Base-by-base conservation (phyloP, 306 rosid species). In the Vigna nakashimae region DNA sequence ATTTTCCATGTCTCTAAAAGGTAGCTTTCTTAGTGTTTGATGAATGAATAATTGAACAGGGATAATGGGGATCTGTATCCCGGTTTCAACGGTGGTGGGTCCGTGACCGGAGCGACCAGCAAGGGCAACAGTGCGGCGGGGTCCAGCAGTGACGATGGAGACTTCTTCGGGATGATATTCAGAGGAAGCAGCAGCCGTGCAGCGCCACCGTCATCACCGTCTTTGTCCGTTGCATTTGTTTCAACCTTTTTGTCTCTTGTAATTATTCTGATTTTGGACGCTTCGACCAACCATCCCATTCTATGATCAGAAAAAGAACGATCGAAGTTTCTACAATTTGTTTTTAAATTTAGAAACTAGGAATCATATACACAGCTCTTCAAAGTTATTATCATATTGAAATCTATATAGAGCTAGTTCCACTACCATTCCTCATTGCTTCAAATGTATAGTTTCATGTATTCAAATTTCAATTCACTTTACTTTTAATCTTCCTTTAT, bases 91-190 rank as follows among this genome's bases (percentile, higher is more conserved):
- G 88, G 88, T 6, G 82, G 88, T 24, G 94, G 97, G 90, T 71
- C 88, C 63, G 81, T 80, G 7, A 79, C 84, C 6, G 89, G 92
- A 53, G 83, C 83, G 73, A 81, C 78, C 70, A 65, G 64, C 82
- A 80, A 51, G 12, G 92, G 92, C 34, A 22, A 48, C 53, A 74
- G 36, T 9, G 83, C 48, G 32, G 85, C 48, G 32, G 85, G 91
- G 84, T 80, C 91, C 75, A 75, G 80, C 76, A 56, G 78, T 48
- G 86, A 70, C 9, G 91, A 80, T 34, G 97, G 86, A 0, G 94
- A 90, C 87, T 88, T 79, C 79, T 92, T 92, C 18, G 97, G 97
- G 51, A 91, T 92, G 96, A 88, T 92, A 79, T 91, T 96, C 62
- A 88, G 84, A 50, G 88, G 86, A 45, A 78, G 83, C 17, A 80